Percentiles rank a stretch among this genome's conserved stretches.
These are phyloP conservation scores for Corinectria fuckeliana DNA, from an alignment of 2,329 filamentous ascomycete genomes.

Conservation along the genomic window DNA sequence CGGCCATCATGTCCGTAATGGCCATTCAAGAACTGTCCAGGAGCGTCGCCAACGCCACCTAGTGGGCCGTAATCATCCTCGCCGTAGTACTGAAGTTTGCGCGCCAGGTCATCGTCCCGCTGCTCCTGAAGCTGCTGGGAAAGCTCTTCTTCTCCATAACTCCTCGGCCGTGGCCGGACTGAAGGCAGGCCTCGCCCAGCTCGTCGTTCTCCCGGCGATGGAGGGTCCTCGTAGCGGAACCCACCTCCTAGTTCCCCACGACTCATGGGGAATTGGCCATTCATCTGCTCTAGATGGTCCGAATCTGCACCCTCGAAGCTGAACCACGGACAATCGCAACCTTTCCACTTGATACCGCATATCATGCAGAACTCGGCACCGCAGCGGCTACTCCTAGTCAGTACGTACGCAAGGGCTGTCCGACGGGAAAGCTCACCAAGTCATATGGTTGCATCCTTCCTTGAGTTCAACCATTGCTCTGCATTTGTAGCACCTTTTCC, in stretches of 20 bases:
- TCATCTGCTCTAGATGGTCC: slow-evolving; percentile 62
- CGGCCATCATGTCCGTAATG: slow-evolving; percentile 54
- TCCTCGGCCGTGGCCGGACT: slow-evolving; percentile 33
- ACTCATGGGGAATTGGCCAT: slow-evolving; percentile 49
- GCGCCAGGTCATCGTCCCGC: slow-evolving; percentile 49
- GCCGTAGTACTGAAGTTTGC: slow-evolving; percentile 38
- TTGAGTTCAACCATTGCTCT: slow-evolving; percentile 76
- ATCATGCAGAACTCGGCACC: slow-evolving; percentile 87
- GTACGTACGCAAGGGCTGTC: not conserved
- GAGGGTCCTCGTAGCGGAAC: slow-evolving; percentile 24
- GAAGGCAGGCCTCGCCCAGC: slow-evolving; percentile 32
- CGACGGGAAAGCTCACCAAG: slow-evolving; percentile 64
- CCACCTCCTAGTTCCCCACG: slow-evolving; percentile 33
- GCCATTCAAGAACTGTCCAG: slow-evolving; percentile 67
- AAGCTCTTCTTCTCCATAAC: slow-evolving; percentile 56
- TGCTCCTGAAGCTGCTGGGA: slow-evolving; percentile 55
- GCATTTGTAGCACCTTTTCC: slow-evolving; percentile 79
- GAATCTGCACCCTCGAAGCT: slow-evolving; percentile 64
- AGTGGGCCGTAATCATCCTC: slow-evolving; percentile 48
- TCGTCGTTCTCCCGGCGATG: slow-evolving; percentile 42
- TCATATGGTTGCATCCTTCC: slow-evolving; percentile 89
- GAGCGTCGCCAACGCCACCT: slow-evolving; percentile 50
- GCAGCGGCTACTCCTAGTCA: slow-evolving; percentile 64
- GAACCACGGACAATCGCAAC: slow-evolving; percentile 83
- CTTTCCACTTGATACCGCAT: slow-evolving; percentile 83